Base-by-base conservation (phyloP, 768 basidiomycete species). In the Russula dissimulans region DNA sequence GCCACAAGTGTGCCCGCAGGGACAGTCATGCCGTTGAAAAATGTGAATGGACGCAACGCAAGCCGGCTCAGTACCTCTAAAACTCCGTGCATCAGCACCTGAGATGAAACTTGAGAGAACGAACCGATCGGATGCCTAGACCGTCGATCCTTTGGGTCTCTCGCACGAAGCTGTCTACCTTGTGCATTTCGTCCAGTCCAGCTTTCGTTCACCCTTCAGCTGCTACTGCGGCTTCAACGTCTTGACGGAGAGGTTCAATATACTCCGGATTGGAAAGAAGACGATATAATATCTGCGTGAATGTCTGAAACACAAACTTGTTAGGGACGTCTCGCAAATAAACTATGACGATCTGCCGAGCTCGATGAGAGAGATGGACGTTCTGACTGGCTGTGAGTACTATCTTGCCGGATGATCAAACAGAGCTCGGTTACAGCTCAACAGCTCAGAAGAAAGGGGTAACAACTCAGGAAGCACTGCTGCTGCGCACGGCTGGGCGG, bases 11-110 rank as follows among this genome's bases (percentile, higher is more conserved):
- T 72, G 3, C 76, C 77, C 45, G 68, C 67, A 4, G 78, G 78
- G 17, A 81, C 61, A 46, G 65, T 61, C 3, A 72, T 74, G 4
- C 78, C 79, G 62, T 80, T 73, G 3, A 76, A 77, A 51, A 81
- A 75, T 0, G 72, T 75, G 65, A 74, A 75, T 46, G 77, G 75
- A 52, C 73, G 68, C 32, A 73, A 44, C 1, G 71, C 71, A 60
- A 71, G 68, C 9, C 78, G 73, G 12, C 59, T 54, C 43, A 77
- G 31, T 5, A 17, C 15, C 29, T 32, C 32, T 34, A n/a, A 5
- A 8, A 6, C 14, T n/a, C 5, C 12, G 8, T 12, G 12, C 6
- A n/a, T 46, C 43, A 47, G 51, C 15, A 43, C 6, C 15, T 26
- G 47, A 49, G 7, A 11, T 18, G 46, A 49, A 10, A 17, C 32